Conservation (phyloP, 2,329 filamentous ascomycete genomes). For the Dactylellina sp. region DNA sequence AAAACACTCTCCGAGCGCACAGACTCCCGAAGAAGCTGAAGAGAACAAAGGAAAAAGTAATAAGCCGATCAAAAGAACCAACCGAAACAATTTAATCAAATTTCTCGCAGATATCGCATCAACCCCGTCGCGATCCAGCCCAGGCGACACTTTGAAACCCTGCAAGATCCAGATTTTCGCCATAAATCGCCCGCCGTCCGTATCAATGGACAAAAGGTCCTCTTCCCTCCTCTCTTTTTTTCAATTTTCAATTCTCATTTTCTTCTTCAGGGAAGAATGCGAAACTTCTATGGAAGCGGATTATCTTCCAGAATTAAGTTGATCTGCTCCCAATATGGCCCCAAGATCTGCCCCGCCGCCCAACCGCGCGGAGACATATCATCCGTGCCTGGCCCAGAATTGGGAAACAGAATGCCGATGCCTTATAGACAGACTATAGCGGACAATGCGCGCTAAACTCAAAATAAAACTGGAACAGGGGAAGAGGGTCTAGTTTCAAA, state of each 20-base stretch:
- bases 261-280: conserved; percentile 12
- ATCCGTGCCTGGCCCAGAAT: conserved; percentile 19
- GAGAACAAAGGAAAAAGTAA: not conserved
- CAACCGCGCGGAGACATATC: conserved; percentile 51
- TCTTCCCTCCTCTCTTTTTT: too few species aligned
- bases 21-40: conserved; percentile 23
- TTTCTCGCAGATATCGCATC: conserved; percentile 27
- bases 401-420: conserved; percentile 23
- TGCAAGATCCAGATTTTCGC: conserved; percentile 48
- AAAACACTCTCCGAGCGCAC: conserved; percentile 13
- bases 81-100: conserved; percentile 39
- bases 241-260: too few species aligned
- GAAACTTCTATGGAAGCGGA: conserved; percentile 28
- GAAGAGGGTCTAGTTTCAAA: conserved; percentile 18
- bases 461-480: conserved; percentile 25
- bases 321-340: conserved; percentile 36
- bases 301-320: conserved; percentile 41
- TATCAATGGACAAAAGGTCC: conserved; percentile 1
- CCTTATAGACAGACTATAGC: conserved; percentile 7
- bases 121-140: conserved; percentile 33
- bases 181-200: conserved; percentile 19
- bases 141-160: conserved; percentile 49
- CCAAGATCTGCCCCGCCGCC: conserved; percentile 47
- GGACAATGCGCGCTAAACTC: conserved; percentile 37
- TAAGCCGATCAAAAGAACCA: not conserved